Base-by-base conservation (phyloP, 352 stramenopile species). In the Globisporangium orthogonon region DNA sequence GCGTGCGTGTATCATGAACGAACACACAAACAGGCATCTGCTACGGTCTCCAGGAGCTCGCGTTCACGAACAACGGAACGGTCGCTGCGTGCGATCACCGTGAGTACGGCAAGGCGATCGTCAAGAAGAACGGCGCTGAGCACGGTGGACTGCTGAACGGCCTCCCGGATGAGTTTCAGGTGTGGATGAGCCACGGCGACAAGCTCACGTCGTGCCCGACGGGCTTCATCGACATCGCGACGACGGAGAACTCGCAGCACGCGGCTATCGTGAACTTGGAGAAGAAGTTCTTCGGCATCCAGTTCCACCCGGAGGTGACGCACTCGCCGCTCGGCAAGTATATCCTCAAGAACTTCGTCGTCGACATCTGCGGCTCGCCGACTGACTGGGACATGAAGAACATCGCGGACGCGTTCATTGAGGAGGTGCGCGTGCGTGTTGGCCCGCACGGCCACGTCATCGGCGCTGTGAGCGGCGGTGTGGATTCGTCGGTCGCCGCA, bases 171-270 rank as follows among this genome's bases (percentile, higher is more conserved):
- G 82, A 97, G 56, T 98, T 98, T 73, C 91, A 98, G 74, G 94
- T 99, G 78, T 99, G 97, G 97, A 99, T 99, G 97, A 98, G 90
- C 70, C 97, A 99, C 76, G 97, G 96, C 35, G 97, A 99, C 79
- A 99, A 99, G 76, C 78, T 99, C 41, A 95, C 89, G 59, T 73
- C 80, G 40, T 85, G 97, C 31, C 97, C 97, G 3, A 78, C 97
- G 40, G 97, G 96, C 58, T 97, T 97, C 69, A 75, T 92, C 33
- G 80, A 96, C 67, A 83, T 97, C 39, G 85, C 82, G 29, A 83
- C 68, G 41, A 97, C 87, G 10, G 73, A 89, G 56, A 97, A 96
- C 79, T 96, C 88, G 55, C 74, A 96, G 71, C 79, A 99, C 83
- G 78, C 90, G 3, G 92, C 87, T 37, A 99, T 99, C 62, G 94